These are phyloP conservation scores for Termitomyces sp. DNA, from an alignment of 768 basidiomycete genomes.

Conservation along the genomic window DNA sequence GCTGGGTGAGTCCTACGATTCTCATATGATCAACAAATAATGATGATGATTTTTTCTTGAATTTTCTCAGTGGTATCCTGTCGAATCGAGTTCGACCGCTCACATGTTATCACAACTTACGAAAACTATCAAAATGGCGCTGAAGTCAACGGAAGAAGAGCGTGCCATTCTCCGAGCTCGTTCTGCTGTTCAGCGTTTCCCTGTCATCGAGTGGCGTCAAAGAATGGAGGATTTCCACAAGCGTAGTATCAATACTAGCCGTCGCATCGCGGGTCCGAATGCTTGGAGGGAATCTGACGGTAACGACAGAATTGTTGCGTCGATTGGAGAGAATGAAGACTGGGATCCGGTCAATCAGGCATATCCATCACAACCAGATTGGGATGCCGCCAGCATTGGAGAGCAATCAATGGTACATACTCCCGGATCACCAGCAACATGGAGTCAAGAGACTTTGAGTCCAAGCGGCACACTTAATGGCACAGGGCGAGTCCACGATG, in stretches of 20 bases:
- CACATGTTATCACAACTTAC: constrained; percentile 94
- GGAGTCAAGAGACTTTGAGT: constrained; percentile 57
- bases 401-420: constrained; percentile 36
- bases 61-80: constrained; percentile 85
- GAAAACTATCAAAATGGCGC: constrained; percentile 91
- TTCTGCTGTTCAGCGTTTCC: constrained; percentile 94
- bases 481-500: constrained; percentile 31
- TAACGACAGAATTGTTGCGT: constrained; percentile 38
- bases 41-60: not conserved
- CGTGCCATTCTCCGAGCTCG: constrained; percentile 90
- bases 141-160: constrained; percentile 88
- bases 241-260: constrained; percentile 73
- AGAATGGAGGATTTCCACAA: constrained; percentile 93
- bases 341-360: constrained; percentile 73
- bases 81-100: constrained; percentile 87
- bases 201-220: constrained; percentile 96
- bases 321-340: constrained; percentile 68
- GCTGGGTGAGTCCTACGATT: constrained; percentile 66
- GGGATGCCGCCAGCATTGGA: constrained; percentile 61
- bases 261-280: constrained; percentile 60
- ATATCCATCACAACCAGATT: constrained; percentile 69
- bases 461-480: constrained; percentile 29
- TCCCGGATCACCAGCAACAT: constrained; percentile 58
- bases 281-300: constrained; percentile 81
- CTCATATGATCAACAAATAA: not conserved